Evolutionary conservation across 805 yeast species (phyloP), one percentile per base, ranked within the genome.

Genomic region (Candida ortonii): DNA sequence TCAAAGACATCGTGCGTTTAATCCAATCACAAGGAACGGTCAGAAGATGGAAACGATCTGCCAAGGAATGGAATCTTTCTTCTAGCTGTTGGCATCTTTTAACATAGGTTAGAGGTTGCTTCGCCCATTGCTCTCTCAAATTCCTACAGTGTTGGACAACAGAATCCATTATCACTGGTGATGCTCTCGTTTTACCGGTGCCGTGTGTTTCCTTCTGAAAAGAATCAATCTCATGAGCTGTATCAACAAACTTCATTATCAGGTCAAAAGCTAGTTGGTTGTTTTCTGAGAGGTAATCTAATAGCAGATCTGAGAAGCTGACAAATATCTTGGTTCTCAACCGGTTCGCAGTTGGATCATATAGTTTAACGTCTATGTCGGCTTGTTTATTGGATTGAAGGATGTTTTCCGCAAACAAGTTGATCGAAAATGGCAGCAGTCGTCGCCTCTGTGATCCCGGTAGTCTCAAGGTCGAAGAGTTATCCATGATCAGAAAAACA

Each of bases 401-500:
- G 2, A 35, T 19, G 14, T 20, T 13, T 15, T 26, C 29, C 11
- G 47, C 33, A 19, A 40, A 41, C 8, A 36, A 16, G 19, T 23
- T 30, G 10, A 25, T 22, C 12, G 34, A 44, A 24, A 34, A 47
- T 21, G 36, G 41, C 13, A 27, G 14, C 22, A 29, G 25, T 12
- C 30, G 30, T 25, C 16, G 26, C 19, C 33, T 29, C 19, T 33
- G 16, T 3, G 11, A 9, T 13, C 9, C 21, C 16, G 32, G 12
- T 3, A 33, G 28, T 18, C 41, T 22, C 17, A 44, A 20, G 9
- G 44, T 39, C 7, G 48, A 41, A 7, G 46, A 40, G 8, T 41
- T 36, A 26, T 49, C 55, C 7, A 43, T 28, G 14, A 36, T 18
- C 30, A 46, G 20, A 16, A 48, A 34, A 10, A 44, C 20, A 2